phyloP scores from a whole-genome alignment of 306 rosid species.

The Quercus engelmannii region DNA sequence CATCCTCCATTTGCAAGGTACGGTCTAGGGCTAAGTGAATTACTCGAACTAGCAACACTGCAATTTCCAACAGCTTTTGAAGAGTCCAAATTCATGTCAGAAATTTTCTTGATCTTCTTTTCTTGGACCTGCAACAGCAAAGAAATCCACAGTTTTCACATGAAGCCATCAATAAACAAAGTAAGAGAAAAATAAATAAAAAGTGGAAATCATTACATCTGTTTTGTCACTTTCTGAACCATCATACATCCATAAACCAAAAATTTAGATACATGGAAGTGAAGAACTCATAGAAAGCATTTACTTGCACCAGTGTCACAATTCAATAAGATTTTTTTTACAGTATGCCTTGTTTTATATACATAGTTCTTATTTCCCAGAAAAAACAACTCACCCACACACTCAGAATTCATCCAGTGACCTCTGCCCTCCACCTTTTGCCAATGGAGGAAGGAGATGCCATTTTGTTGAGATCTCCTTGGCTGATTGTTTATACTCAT shows the following conservation, averaged over 20 bases:
- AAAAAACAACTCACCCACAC: too few species aligned
- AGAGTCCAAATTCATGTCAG: constrained; percentile 82
- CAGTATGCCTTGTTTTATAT: neutral
- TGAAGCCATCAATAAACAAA: constrained; percentile 15
- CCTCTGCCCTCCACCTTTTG: neutral
- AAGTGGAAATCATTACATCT: neutral
- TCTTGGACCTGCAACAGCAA: constrained; percentile 75
- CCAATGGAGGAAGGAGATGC: neutral
- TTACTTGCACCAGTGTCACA: neutral
- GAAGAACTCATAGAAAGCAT: neutral
- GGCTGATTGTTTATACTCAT: neutral
- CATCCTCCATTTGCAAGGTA: constrained; percentile 81
- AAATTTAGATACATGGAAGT: neutral
- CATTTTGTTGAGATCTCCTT: neutral
- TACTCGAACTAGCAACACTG: constrained; percentile 79
- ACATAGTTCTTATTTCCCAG: too few species aligned
- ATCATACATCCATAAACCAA: neutral
- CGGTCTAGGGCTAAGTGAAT: constrained; percentile 50
- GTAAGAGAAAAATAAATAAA: constrained; percentile 11
- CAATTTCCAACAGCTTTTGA: constrained; percentile 75
- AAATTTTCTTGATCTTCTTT: constrained; percentile 92
- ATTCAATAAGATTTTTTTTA: neutral
- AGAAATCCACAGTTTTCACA: constrained; percentile 14
- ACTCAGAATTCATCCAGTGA: neutral
- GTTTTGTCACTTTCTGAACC: neutral